Percentiles rank a stretch among this genome's conserved stretches.
Evolutionary conservation across 129 eudicot genomes (phyloP).

Genomic region (Flaveria robusta): DNA sequence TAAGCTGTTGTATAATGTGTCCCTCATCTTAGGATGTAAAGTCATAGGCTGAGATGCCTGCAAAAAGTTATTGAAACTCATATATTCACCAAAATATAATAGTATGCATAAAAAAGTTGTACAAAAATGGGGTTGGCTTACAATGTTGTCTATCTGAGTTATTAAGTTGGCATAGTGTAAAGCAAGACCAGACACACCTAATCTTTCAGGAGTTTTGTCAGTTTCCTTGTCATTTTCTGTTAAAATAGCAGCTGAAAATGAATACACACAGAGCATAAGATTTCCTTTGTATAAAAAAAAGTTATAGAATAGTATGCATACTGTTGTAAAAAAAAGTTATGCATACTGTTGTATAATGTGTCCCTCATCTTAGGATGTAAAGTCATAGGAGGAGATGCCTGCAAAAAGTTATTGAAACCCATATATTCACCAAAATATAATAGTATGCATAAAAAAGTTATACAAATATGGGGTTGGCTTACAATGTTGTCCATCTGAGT

Average conservation of each 20-base stretch:
- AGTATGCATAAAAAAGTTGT: neutral
- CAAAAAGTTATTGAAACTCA: neutral
- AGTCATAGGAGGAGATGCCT: slow-evolving; percentile 89
- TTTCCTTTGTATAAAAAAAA: no score
- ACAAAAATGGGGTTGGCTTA: slow-evolving; percentile 36
- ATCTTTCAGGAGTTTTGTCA: slow-evolving; percentile 54
- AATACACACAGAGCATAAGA: neutral
- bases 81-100: neutral
- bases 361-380: slow-evolving; percentile 88
- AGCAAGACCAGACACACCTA: slow-evolving; percentile 90
- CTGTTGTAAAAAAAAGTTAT: no score
- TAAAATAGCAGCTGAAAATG: slow-evolving; percentile 38
- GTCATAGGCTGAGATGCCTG: slow-evolving; percentile 87
- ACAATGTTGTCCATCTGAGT: slow-evolving; percentile 88
- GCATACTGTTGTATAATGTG: slow-evolving; percentile 64
- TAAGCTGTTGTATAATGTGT: slow-evolving; percentile 66
- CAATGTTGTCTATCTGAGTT: slow-evolving; percentile 85
- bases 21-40: slow-evolving; percentile 87
- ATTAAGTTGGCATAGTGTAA: slow-evolving; percentile 92
- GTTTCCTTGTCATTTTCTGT: slow-evolving; percentile 39
- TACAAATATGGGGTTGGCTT: slow-evolving; percentile 30
- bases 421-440: neutral
- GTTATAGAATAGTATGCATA: no score
- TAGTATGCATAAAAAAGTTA: neutral
- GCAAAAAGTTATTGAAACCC: neutral